phyloP scores from a whole-genome alignment of 1,284 basidiomycete species.

The Tilletia setariae region DNA sequence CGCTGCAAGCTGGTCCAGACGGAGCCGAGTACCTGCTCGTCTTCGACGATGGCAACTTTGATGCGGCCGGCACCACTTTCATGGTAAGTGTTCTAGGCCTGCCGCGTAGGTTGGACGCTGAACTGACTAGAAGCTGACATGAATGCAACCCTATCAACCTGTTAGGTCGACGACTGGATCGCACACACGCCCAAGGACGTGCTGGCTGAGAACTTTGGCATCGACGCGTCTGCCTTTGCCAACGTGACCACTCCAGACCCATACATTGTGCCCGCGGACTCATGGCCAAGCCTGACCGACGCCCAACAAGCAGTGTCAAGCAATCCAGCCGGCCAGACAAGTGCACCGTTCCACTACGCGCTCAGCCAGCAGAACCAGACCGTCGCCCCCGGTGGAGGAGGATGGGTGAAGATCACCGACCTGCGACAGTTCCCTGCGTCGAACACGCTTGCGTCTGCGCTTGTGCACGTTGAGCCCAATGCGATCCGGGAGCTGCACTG shows the following conservation, averaged over 20 bases:
- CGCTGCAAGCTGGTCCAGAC: constrained; percentile 64
- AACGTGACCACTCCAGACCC: constrained; percentile 32
- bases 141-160: no score
- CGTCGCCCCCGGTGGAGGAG: constrained; percentile 55
- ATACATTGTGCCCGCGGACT: constrained; percentile 58
- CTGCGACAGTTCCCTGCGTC: constrained; percentile 55
- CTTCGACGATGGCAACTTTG: constrained; percentile 32
- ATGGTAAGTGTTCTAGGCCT: constrained; percentile 10
- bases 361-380: constrained; percentile 65
- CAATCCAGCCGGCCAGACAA: constrained; percentile 16
- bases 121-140: no score
- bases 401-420: constrained; percentile 25
- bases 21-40: constrained; percentile 71
- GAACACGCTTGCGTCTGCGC: constrained; percentile 65
- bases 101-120: no score
- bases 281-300: constrained; percentile 15
- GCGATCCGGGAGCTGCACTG: constrained; percentile 66
- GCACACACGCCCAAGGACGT: constrained; percentile 65
- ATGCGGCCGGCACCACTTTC: constrained; percentile 18
- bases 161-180: constrained; percentile 55
- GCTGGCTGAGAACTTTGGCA: constrained; percentile 69
- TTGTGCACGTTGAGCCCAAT: constrained; percentile 68
- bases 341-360: constrained; percentile 19
- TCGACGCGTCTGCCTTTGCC: constrained; percentile 61
- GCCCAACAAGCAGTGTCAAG: constrained; percentile 12